These are phyloP conservation scores for Cystoderma amianthinum DNA, from an alignment of 768 basidiomycete species.

Conservation along the genomic window DNA sequence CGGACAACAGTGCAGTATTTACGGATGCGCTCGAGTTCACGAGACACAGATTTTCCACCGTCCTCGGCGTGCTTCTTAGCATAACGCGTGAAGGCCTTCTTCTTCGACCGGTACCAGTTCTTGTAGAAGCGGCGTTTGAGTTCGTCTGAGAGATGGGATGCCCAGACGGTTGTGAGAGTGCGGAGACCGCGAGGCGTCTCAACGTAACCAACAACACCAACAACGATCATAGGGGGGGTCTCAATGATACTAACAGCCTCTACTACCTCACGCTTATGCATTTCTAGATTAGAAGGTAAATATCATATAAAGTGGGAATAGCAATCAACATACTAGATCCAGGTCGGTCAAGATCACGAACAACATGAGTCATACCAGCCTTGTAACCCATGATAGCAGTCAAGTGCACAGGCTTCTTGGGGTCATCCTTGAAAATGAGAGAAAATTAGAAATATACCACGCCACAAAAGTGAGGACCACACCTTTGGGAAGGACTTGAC, in stretches of 20 bases:
- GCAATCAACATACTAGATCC: slow-evolving; percentile 80
- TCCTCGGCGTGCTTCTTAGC: slow-evolving; percentile 99
- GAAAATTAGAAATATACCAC: slow-evolving; percentile 5
- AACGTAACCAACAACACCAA: slow-evolving; percentile 98
- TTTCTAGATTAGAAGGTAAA: slow-evolving; percentile 50
- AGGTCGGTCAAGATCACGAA: slow-evolving; percentile 98
- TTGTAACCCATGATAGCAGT: slow-evolving; percentile 99
- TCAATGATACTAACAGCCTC: slow-evolving; percentile 96
- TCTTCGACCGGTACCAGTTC: slow-evolving; percentile 99
- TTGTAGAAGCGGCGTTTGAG: slow-evolving; percentile 99
- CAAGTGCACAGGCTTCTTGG: slow-evolving; percentile 98
- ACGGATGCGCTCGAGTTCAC: slow-evolving; percentile 98
- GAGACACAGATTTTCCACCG: slow-evolving; percentile 82
- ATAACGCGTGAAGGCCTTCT: slow-evolving; percentile 99
- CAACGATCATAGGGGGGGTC: slow-evolving; percentile 93
- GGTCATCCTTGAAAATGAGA: slow-evolving; percentile 71
- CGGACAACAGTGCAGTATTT: slow-evolving; percentile 99
- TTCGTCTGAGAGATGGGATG: slow-evolving; percentile 95
- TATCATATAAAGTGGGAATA: neutral
- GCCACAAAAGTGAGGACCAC: slow-evolving; percentile 13
- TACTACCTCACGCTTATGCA: slow-evolving; percentile 99
- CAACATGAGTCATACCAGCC: slow-evolving; percentile 99
- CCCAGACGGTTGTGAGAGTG: slow-evolving; percentile 98
- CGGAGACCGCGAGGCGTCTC: slow-evolving; percentile 99
- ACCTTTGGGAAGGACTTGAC: slow-evolving; percentile 99